Percentiles rank a stretch among this genome's conserved stretches.
Evolutionary conservation across 306 rosid species (phyloP).

Genomic region (Cotoneaster glaucophyllus): DNA sequence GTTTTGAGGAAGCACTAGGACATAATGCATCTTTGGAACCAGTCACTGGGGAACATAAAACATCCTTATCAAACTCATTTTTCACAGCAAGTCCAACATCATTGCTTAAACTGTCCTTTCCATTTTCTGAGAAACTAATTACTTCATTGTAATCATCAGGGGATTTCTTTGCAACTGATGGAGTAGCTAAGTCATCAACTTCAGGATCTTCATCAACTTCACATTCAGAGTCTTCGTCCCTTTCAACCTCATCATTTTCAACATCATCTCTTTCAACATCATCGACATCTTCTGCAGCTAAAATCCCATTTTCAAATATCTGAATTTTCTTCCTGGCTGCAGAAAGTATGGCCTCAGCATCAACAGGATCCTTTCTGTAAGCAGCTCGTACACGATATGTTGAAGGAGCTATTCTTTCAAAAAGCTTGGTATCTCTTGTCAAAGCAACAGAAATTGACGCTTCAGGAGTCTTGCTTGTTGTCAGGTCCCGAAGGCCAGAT

Average conservation of each 20-base stretch:
- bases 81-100: slow-evolving; percentile 35
- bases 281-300: slow-evolving; percentile 79
- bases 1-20: slow-evolving; percentile 30
- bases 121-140: slow-evolving; percentile 43
- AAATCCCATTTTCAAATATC: slow-evolving; percentile 89
- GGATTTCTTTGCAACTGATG: slow-evolving; percentile 39
- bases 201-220: slow-evolving; percentile 97
- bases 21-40: slow-evolving; percentile 45
- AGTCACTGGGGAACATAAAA: slow-evolving; percentile 44
- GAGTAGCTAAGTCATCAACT: slow-evolving; percentile 66
- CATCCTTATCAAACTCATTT: slow-evolving; percentile 49
- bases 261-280: slow-evolving; percentile 90
- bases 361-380: slow-evolving; percentile 85
- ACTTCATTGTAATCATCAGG: slow-evolving; percentile 41
- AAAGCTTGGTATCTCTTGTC: slow-evolving; percentile 96
- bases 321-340: slow-evolving; percentile 92
- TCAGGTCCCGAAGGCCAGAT: slow-evolving; percentile 98
- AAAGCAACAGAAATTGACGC: slow-evolving; percentile 99
- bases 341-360: slow-evolving; percentile 82
- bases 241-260: slow-evolving; percentile 85
- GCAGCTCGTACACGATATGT: slow-evolving; percentile 92
- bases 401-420: slow-evolving; percentile 98
- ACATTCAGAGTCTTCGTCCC: slow-evolving; percentile 94
- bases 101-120: slow-evolving; percentile 39
- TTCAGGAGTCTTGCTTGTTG: slow-evolving; percentile 97